Evolutionary conservation across 2,329 filamentous ascomycete genomes (phyloP).

Genomic region (Trichocomaceae sp.): DNA sequence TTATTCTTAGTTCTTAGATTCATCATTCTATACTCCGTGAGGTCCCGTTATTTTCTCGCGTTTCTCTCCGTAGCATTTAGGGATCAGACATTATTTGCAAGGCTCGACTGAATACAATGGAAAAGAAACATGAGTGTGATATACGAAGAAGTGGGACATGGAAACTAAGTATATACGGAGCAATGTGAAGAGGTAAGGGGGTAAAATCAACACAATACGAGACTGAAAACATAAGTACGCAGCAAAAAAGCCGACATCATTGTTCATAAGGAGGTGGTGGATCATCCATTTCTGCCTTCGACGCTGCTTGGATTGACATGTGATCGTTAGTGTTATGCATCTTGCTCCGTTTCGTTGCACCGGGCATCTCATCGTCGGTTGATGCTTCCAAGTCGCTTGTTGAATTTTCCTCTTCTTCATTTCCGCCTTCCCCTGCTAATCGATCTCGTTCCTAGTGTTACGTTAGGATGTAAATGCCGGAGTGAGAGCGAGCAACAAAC

Average conservation of each 20-base stretch:
- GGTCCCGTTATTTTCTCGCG: not conserved
- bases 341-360: not conserved
- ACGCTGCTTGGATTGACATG: not conserved
- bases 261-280: conserved; percentile 11
- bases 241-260: not conserved
- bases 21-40: too few relatives aligned
- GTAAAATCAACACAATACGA: not conserved
- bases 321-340: not conserved
- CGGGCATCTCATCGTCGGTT: conserved; percentile 1
- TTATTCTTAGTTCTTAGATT: too few relatives aligned
- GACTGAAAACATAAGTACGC: not conserved
- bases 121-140: too few relatives aligned
- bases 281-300: not conserved
- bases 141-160: not conserved
- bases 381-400: conserved; percentile 4
- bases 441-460: not conserved
- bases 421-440: not conserved
- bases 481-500: not conserved
- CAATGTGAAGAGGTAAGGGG: not conserved
- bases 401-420: not conserved
- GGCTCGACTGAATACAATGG: not conserved
- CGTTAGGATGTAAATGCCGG: not conserved
- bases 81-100: too few relatives aligned
- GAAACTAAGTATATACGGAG: not conserved
- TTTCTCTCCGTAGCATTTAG: too few relatives aligned